A percentile compares a stretch with the other conserved stretches of the same genome.
Conservation (phyloP, 2,329 filamentous ascomycete genomes). For the Beauveria australis region DNA sequence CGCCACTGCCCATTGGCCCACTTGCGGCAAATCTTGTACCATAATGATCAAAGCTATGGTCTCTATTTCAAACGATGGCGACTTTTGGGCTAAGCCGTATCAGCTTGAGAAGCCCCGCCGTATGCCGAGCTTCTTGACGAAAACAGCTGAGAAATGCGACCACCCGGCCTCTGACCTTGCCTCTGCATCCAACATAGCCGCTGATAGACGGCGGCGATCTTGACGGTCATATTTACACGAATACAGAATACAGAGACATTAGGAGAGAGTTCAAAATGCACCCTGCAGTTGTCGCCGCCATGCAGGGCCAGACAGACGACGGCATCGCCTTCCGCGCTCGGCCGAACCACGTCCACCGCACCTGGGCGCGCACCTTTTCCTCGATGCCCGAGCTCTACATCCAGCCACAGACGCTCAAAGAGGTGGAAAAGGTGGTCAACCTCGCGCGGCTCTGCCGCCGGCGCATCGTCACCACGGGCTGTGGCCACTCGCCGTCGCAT, state of each 20-base stretch:
- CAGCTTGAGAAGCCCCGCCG: constrained; percentile 6
- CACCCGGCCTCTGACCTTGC: neutral
- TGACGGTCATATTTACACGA: neutral
- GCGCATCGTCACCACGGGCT: constrained; percentile 78
- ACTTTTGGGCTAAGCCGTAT: constrained; percentile 8
- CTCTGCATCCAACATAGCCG: neutral
- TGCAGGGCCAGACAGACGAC: constrained; percentile 23
- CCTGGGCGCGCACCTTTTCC: constrained; percentile 91
- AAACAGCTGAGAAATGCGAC: neutral
- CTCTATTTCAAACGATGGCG: neutral
- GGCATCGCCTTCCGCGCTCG: constrained; percentile 67
- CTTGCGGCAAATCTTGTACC: neutral
- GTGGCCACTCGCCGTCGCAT: constrained; percentile 84
- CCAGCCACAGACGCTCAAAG: constrained; percentile 67
- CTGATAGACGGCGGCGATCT: neutral
- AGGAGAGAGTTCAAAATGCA: constrained; percentile 21
- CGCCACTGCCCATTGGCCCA: neutral
- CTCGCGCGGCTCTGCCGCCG: constrained; percentile 75
- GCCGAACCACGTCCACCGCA: constrained; percentile 69
- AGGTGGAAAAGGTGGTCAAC: constrained; percentile 76
- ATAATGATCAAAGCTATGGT: neutral
- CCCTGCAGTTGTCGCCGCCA: constrained; percentile 27
- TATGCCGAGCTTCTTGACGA: neutral
- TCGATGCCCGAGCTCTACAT: constrained; percentile 87
- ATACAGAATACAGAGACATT: neutral